Evolutionary conservation across 176 grass and related monocot genomes (phyloP).

Genomic region (Phoenix dactylifera): DNA sequence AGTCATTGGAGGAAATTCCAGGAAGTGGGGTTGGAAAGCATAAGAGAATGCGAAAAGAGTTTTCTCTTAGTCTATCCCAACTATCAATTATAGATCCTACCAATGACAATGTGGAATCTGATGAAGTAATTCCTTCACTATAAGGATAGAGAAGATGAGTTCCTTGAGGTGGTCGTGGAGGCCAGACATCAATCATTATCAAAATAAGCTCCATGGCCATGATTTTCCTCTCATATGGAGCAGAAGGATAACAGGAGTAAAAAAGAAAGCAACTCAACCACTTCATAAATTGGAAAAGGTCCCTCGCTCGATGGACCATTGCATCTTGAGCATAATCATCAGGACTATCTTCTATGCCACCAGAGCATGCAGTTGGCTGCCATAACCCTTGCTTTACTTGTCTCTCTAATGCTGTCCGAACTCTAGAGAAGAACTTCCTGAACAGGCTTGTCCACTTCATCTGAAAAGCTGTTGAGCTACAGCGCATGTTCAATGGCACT

Average conservation of each 20-base stretch:
- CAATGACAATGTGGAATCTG: conserved; percentile 87
- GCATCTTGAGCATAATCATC: conserved; percentile 24
- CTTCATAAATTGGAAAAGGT: conserved; percentile 87
- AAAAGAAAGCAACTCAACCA: conserved; percentile 89
- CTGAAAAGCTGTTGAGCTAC: conserved; percentile 93
- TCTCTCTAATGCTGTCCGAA: conserved; percentile 90
- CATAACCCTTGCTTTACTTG: conserved; percentile 75
- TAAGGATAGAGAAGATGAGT: conserved; percentile 64
- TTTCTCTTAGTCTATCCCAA: conserved; percentile 87
- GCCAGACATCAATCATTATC: conserved; percentile 87
- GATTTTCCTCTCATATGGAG: conserved; percentile 97
- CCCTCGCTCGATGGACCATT: conserved; percentile 36
- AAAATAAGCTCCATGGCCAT: conserved; percentile 99
- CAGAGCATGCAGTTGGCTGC: conserved; percentile 30
- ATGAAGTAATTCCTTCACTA: conserved; percentile 54
- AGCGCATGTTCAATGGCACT: conserved; percentile 91
- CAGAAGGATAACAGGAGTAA: conserved; percentile 91
- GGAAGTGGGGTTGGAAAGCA: conserved; percentile 92
- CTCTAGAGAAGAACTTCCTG: conserved; percentile 82
- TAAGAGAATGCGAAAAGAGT: conserved; percentile 79
- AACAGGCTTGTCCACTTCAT: conserved; percentile 99
- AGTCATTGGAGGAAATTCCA: conserved; percentile 66
- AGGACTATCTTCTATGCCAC: conserved; percentile 18
- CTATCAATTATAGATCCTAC: conserved; percentile 94
- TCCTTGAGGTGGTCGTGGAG: conserved; percentile 51